Evolutionary conservation across 306 rosid genomes (phyloP), one percentile per base, ranked within the genome.

Genomic region (Mucuna pruriens): DNA sequence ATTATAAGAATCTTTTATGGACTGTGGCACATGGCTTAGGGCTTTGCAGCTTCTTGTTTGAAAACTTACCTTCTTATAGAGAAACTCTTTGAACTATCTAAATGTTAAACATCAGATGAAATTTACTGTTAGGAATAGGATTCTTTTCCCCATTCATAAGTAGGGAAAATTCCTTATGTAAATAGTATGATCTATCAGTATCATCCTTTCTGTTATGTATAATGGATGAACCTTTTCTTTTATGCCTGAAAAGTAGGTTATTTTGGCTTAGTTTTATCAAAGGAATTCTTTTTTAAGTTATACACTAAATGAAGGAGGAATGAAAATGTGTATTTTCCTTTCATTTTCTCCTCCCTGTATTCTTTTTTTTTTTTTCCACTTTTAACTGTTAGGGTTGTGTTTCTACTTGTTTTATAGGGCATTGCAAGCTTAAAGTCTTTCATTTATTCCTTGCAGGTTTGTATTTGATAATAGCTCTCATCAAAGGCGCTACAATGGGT

Each of bases 391-490:
- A 4, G 83, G 33, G 25, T 23, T 2, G 7, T 19, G 31, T 40
- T 58, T 57, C 45, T 39, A 26, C 45, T 40, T 68, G 20, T 54
- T 68, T 25, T 25, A 19, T 20, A 11, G 15, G 58, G 57, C 74
- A 38, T 26, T 49, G 55, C 58, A 20, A 76, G 51, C 77, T 81
- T 81, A 42, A 75, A 79, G 75, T 48, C 22, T 54, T 84, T 12
- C 51, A n/a, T 79, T 81, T 66, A 31, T 80, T 26, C 62, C 17
- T 75, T 84, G 79, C 90, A 92, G 98, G 86, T 82, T 70, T 58
- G 33, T 52, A 79, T 80, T 61, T 52, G 39, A 13, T 26, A 77
- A 75, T 61, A 46, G 44, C 22, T 39, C 55, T 77, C 52, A 74
- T 45, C 73, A 46, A 71, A 69, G 78, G 34, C 40, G 33, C 49